A percentile compares a stretch with the other conserved stretches of the same genome.
These are phyloP conservation scores for Firmiana major DNA, from an alignment of 345 rosid genomes.

Conservation along the genomic window DNA sequence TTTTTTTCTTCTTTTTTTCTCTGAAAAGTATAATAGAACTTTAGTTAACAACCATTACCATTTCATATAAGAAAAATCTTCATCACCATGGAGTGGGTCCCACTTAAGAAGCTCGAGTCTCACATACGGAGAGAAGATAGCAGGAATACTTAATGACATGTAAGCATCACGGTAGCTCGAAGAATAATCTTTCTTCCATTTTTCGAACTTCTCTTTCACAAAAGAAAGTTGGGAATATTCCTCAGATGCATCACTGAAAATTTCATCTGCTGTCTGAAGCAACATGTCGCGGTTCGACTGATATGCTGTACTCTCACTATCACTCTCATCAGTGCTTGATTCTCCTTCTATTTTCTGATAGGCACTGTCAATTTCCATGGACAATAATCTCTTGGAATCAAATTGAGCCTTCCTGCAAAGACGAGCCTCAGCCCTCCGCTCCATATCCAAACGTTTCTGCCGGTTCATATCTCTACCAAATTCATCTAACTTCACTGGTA, in stretches of 20 bases:
- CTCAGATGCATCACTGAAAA: slow-evolving; percentile 87
- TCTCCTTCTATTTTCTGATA: slow-evolving; percentile 81
- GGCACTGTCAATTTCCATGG: slow-evolving; percentile 60
- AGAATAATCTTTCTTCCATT: slow-evolving; percentile 78
- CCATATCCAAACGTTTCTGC: slow-evolving; percentile 78
- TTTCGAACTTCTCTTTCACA: slow-evolving; percentile 80
- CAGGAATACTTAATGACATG: slow-evolving; percentile 76
- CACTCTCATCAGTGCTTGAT: slow-evolving; percentile 96
- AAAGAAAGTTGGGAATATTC: slow-evolving; percentile 79
- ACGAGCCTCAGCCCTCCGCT: slow-evolving; percentile 84
- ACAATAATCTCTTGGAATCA: slow-evolving; percentile 65
- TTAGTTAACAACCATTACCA: slow-evolving; percentile 43
- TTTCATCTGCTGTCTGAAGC: slow-evolving; percentile 71
- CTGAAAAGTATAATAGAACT: not conserved
- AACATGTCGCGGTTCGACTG: slow-evolving; percentile 58
- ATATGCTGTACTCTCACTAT: slow-evolving; percentile 78
- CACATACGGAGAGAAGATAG: slow-evolving; percentile 90
- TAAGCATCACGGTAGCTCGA: slow-evolving; percentile 82
- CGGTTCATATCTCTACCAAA: slow-evolving; percentile 86
- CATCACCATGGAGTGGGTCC: slow-evolving; percentile 83
- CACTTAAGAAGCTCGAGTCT: slow-evolving; percentile 88
- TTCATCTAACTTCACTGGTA: slow-evolving; percentile 82
- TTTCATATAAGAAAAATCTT: slow-evolving; percentile 74
- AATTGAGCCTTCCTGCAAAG: slow-evolving; percentile 58
- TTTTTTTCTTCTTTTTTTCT: not conserved